Percentiles rank a stretch among this genome's conserved stretches.
Conservation (phyloP, 306 rosid genomes). For the Phaseolus lunatus region DNA sequence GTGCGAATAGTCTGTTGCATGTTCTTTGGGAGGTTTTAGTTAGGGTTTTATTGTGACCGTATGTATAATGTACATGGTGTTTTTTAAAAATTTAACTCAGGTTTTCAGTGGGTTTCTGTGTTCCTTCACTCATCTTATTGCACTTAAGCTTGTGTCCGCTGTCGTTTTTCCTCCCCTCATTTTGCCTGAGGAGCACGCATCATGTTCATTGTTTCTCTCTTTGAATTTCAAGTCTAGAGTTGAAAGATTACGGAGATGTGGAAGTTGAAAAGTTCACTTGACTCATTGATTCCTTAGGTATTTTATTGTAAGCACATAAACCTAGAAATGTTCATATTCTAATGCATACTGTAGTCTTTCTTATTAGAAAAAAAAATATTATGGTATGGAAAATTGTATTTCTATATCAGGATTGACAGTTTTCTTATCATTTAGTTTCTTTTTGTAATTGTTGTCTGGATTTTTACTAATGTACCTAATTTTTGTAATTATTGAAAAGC, state of each 20-base stretch:
- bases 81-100: not conserved
- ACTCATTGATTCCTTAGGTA: not conserved
- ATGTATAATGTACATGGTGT: not conserved
- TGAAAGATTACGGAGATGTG: not conserved
- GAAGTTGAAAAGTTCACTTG: not conserved
- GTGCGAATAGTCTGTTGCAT: constrained; percentile 11
- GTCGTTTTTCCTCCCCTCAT: not conserved
- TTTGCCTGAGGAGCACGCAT: not conserved
- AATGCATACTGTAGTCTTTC: not conserved
- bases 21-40: not conserved
- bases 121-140: not conserved
- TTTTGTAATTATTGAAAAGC: constrained; percentile 15
- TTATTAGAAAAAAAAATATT: not conserved
- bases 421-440: not conserved
- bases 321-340: not conserved
- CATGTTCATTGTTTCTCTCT: not conserved
- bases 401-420: not conserved
- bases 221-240: not conserved
- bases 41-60: not conserved
- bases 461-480: not conserved
- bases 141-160: not conserved
- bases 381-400: not conserved
- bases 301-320: constrained; percentile 8
- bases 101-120: not conserved
- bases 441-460: not conserved